A percentile compares a stretch with the other conserved stretches of the same genome.
These are phyloP conservation scores for Mollisia scopiformis DNA, from an alignment of 2,329 filamentous ascomycete genomes.

Conservation along the genomic window DNA sequence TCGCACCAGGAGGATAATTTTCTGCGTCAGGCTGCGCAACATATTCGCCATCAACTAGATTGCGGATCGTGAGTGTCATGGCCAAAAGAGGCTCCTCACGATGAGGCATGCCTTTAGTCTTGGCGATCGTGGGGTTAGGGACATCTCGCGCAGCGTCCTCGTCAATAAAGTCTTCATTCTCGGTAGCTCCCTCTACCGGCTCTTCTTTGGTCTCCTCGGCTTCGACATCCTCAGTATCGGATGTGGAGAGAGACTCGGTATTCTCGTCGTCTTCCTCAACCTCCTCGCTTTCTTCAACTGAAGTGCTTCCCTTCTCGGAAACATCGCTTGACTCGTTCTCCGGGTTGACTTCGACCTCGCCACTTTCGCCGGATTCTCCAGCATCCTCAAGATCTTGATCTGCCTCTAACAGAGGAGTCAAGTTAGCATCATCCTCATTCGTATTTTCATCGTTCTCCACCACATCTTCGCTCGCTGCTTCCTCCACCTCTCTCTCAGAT, in stretches of 20 bases:
- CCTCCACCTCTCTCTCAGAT: slow-evolving; percentile 2
- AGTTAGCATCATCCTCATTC: slow-evolving; percentile 2
- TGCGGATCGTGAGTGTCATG: slow-evolving; percentile 73
- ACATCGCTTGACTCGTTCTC: neutral
- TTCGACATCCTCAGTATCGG: slow-evolving; percentile 1
- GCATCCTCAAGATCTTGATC: neutral
- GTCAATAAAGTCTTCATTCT: slow-evolving; percentile 4
- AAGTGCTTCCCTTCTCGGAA: neutral
- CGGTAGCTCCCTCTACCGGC: neutral
- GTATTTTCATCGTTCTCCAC: neutral
- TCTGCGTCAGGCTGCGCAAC: slow-evolving; percentile 63
- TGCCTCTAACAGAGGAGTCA: neutral
- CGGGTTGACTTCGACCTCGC: neutral
- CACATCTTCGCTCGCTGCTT: neutral
- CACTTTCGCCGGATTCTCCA: neutral
- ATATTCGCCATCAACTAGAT: slow-evolving; percentile 68
- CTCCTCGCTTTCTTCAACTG: neutral
- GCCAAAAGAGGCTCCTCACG: no score
- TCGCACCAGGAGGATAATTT: slow-evolving; percentile 38
- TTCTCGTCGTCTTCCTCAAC: neutral
- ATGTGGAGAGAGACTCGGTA: neutral
- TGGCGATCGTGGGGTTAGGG: no score
- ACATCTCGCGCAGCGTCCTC: neutral
- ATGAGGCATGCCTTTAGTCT: no score
- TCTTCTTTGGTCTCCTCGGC: neutral